phyloP scores from a whole-genome alignment of 345 rosid species.

The Hibiscus trionum region DNA sequence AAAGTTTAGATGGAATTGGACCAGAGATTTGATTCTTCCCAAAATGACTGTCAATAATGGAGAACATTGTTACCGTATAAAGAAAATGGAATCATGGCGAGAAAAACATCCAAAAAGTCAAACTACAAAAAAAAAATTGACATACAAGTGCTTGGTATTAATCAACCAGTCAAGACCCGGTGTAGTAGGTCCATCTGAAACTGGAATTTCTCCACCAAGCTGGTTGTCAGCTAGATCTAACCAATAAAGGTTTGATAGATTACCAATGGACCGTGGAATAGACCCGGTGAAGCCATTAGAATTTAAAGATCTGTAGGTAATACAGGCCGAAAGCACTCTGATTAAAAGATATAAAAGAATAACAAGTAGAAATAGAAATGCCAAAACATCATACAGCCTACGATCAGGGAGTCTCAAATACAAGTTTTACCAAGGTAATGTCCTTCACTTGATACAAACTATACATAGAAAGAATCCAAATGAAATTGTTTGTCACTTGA shows the following conservation, averaged over 20 bases:
- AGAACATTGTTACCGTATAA: constrained; percentile 1
- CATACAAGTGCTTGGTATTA: constrained; percentile 79
- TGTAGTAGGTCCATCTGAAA: constrained; percentile 44
- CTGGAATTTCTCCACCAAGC: constrained; percentile 65
- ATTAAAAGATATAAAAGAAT: background rate
- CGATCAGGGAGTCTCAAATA: background rate
- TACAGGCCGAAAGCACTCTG: background rate
- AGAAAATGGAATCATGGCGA: background rate
- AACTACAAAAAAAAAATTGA: constrained; percentile 3
- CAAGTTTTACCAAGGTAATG: background rate
- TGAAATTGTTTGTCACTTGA: background rate
- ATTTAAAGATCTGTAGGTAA: constrained; percentile 60
- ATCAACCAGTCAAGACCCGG: constrained; percentile 79
- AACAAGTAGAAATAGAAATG: background rate
- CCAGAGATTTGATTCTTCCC: constrained; percentile 70
- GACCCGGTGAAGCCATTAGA: constrained; percentile 59
- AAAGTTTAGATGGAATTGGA: constrained; percentile 49
- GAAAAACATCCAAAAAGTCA: background rate
- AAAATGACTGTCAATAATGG: constrained; percentile 45
- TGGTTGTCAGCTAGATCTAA: constrained; percentile 78
- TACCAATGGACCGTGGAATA: constrained; percentile 74
- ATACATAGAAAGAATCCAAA: background rate
- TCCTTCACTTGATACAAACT: background rate
- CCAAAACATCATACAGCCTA: background rate
- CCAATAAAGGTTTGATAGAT: constrained; percentile 56